Conservation (phyloP, 176 grass and related monocot genomes). For the Oryza australiensis region DNA sequence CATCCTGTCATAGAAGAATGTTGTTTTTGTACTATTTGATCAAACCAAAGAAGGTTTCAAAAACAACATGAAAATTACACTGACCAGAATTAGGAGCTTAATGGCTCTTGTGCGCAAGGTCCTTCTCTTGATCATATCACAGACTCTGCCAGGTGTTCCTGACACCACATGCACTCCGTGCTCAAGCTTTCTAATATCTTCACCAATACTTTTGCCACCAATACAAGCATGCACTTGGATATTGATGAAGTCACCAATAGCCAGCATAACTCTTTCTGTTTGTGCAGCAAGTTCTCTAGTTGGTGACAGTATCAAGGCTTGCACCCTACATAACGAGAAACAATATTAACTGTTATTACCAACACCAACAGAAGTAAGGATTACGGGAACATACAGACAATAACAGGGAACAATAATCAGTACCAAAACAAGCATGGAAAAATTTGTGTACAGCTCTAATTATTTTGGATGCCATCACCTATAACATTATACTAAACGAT, state of each 20-base stretch:
- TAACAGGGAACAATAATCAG: not conserved
- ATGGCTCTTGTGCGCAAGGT: constrained; percentile 82
- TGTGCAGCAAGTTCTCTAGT: constrained; percentile 88
- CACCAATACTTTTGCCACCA: constrained; percentile 76
- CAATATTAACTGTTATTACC: constrained; percentile 2
- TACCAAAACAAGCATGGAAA: not conserved
- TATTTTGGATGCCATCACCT: not conserved
- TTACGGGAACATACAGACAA: not conserved
- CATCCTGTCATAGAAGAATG: constrained; percentile 55
- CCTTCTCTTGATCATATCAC: constrained; percentile 88
- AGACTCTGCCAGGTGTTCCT: constrained; percentile 83
- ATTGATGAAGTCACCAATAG: constrained; percentile 72
- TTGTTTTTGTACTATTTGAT: not conserved
- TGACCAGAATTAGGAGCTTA: constrained; percentile 79
- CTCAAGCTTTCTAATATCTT: constrained; percentile 90
- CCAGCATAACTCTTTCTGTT: constrained; percentile 80
- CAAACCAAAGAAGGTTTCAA: not conserved
- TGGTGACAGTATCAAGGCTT: constrained; percentile 81
- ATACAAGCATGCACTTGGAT: constrained; percentile 78
- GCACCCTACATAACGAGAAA: constrained; percentile 53
- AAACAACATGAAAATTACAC: constrained; percentile 1
- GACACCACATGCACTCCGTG: constrained; percentile 79
- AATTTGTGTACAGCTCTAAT: not conserved
- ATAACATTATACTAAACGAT: not conserved
- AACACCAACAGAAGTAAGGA: not conserved